Percentiles rank a stretch among this genome's conserved stretches.
Conservation (phyloP, 2,329 filamentous ascomycete species). For the Claviceps sp. region DNA sequence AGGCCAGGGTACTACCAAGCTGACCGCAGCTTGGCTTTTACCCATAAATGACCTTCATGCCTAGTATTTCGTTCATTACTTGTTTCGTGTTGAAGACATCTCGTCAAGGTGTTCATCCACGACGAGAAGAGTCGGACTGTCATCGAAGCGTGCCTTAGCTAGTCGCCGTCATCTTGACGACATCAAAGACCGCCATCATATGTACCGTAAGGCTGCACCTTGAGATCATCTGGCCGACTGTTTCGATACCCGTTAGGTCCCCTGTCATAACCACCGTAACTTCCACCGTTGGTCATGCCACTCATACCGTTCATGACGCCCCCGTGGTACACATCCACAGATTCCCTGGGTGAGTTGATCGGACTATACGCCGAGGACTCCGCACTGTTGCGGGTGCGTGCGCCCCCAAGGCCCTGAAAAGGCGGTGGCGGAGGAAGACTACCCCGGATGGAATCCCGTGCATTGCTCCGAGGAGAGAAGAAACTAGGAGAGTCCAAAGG, state of each 20-base stretch:
- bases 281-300: constrained; percentile 24
- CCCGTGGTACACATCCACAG: constrained; percentile 29
- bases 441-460: constrained; percentile 22
- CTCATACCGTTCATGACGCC: constrained; percentile 18
- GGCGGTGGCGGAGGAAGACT: constrained; percentile 37
- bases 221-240: constrained; percentile 35
- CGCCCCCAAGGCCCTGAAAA: constrained; percentile 44
- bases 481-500: constrained; percentile 57
- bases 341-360: constrained; percentile 53
- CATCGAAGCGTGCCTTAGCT: constrained; percentile 59
- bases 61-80: constrained; percentile 55
- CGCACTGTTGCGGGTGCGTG: constrained; percentile 41
- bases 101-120: constrained; percentile 70
- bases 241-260: constrained; percentile 29
- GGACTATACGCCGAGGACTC: constrained; percentile 67
- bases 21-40: constrained; percentile 41
- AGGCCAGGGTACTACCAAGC: constrained; percentile 46
- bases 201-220: constrained; percentile 18
- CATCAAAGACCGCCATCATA: constrained; percentile 8
- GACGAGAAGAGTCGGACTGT: constrained; percentile 64
- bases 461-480: constrained; percentile 45
- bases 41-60: constrained; percentile 53
- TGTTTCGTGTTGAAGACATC: constrained; percentile 46
- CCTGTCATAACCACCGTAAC: constrained; percentile 22
- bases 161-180: constrained; percentile 6